phyloP scores from a whole-genome alignment of 768 basidiomycete genomes.

The Boletus tylopilopsis region DNA sequence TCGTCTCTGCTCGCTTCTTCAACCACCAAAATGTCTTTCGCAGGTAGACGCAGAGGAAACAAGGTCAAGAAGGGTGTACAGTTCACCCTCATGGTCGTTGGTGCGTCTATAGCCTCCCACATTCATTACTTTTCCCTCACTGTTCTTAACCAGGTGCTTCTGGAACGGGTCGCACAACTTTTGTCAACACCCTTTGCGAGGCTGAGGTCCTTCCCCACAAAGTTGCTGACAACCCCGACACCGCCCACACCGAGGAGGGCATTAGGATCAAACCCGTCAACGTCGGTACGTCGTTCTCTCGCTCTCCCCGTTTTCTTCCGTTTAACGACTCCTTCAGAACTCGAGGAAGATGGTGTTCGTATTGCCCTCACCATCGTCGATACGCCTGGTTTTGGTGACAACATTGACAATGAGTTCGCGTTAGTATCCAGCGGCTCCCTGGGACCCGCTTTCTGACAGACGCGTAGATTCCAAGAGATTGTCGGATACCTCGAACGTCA shows the following conservation, averaged over 20 bases:
- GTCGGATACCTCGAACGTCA: slow-evolving; percentile 95
- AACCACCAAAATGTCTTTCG: slow-evolving; percentile 67
- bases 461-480: slow-evolving; percentile 88
- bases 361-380: slow-evolving; percentile 98
- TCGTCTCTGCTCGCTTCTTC: slow-evolving; percentile 29
- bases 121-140: background rate
- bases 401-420: slow-evolving; percentile 99
- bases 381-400: slow-evolving; percentile 98
- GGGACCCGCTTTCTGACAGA: slow-evolving; percentile 4
- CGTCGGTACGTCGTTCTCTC: slow-evolving; percentile 56
- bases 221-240: slow-evolving; percentile 75
- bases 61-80: slow-evolving; percentile 99
- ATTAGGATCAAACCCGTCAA: slow-evolving; percentile 94
- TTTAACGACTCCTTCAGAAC: slow-evolving; percentile 49
- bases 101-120: slow-evolving; percentile 45
- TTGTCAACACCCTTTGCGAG: slow-evolving; percentile 99
- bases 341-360: slow-evolving; percentile 97
- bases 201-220: slow-evolving; percentile 89
- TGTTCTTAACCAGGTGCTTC: slow-evolving; percentile 82
- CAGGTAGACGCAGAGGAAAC: slow-evolving; percentile 82
- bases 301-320: background rate
- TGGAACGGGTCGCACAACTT: slow-evolving; percentile 96
- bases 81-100: slow-evolving; percentile 97
- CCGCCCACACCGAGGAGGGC: slow-evolving; percentile 91
- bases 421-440: slow-evolving; percentile 41